Percentiles rank a stretch among this genome's conserved stretches.
These are phyloP conservation scores for Berberis thunbergii DNA, from an alignment of 164 flowering plant species.

Conservation along the genomic window DNA sequence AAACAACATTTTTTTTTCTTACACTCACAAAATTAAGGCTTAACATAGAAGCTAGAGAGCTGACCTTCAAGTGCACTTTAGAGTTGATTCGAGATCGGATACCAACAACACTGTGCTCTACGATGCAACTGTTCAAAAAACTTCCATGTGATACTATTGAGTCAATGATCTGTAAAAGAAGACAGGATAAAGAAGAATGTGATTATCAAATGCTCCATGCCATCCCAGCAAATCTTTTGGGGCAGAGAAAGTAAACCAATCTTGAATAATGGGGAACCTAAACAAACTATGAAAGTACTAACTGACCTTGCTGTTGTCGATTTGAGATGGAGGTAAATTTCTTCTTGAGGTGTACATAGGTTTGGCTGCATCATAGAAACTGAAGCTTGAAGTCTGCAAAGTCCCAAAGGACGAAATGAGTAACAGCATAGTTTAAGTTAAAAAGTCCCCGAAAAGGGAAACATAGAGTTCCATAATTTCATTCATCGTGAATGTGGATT, in stretches of 20 bases:
- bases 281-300: neutral
- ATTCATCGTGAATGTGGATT: too few species aligned
- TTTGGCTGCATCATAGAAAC: conserved; percentile 84
- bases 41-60: conserved; percentile 4
- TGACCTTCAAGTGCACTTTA: conserved; percentile 77
- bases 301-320: conserved; percentile 79
- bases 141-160: conserved; percentile 92
- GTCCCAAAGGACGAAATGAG: neutral
- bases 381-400: conserved; percentile 79
- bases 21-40: neutral
- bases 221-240: too few species aligned
- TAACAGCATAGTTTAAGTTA: neutral
- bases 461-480: too few species aligned
- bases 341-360: conserved; percentile 94
- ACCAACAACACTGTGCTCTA: conserved; percentile 89
- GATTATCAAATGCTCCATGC: too few species aligned
- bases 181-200: neutral
- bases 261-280: neutral
- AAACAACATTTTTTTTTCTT: neutral
- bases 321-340: conserved; percentile 79
- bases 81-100: conserved; percentile 72
- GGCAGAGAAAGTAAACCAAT: too few species aligned
- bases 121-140: conserved; percentile 56
- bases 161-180: conserved; percentile 62
- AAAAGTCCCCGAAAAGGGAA: neutral